Evolutionary conservation across 164 flowering plant species (phyloP).

Genomic region (Dillenia suffruticosa): DNA sequence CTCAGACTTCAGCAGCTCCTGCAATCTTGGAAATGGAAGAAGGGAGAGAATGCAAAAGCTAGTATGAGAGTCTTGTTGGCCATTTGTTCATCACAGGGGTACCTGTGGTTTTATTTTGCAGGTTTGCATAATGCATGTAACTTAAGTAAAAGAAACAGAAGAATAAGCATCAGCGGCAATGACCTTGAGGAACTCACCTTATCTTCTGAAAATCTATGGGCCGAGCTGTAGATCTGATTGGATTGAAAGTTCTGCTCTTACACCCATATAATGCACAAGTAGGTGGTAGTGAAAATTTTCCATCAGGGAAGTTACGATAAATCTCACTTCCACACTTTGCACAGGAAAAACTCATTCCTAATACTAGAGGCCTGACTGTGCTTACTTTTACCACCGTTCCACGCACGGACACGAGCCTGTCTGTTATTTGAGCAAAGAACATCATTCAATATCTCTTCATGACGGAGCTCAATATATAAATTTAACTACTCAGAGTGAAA

Average conservation of each 20-base stretch:
- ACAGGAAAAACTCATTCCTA: conserved; percentile 74
- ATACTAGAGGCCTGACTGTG: conserved; percentile 82
- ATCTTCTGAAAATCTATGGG: conserved; percentile 90
- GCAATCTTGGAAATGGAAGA: conserved; percentile 41
- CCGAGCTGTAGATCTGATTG: conserved; percentile 70
- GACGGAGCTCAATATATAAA: background rate
- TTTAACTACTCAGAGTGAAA: background rate
- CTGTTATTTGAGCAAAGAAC: conserved; percentile 35
- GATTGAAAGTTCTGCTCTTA: conserved; percentile 74
- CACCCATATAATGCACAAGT: conserved; percentile 59
- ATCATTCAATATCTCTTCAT: conserved; percentile 1
- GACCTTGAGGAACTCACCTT: conserved; percentile 43
- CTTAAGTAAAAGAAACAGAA: background rate
- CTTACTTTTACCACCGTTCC: conserved; percentile 91
- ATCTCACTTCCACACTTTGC: conserved; percentile 60
- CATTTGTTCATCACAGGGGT: too few relatives aligned
- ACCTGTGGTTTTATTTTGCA: too few relatives aligned
- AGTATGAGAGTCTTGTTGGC: too few relatives aligned
- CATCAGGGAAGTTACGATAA: conserved; percentile 71
- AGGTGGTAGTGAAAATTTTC: conserved; percentile 86
- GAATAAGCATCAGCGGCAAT: background rate
- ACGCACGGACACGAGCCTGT: conserved; percentile 84
- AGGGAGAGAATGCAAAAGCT: conserved; percentile 1
- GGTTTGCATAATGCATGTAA: too few relatives aligned
- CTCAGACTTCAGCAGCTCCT: conserved; percentile 74